Base-by-base conservation (phyloP, 352 stramenopile species). In the Globisporangium paddicum region DNA sequence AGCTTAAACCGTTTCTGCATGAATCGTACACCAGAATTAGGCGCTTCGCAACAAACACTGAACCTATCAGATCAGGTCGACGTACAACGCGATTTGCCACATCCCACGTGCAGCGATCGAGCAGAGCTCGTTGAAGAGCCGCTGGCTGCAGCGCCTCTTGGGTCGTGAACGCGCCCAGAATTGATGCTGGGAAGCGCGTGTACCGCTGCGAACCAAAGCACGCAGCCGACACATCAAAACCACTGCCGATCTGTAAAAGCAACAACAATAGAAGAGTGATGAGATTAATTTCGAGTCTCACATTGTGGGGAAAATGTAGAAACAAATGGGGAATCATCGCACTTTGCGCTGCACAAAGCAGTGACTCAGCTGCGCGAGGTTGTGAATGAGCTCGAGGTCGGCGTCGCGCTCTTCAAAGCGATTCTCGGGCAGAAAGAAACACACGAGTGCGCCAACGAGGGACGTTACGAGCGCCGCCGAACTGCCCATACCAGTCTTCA, bases 401-500 rank as follows among this genome's bases (percentile, higher is more conserved):
- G 50, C 60, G 18, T 66, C 28, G 18, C 42, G 13, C 16, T 65
- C 46, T 18, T 75, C 26, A 23, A 79, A 66, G 9, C 28, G 42
- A 14, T 60, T 55, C 2, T 44, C 51, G 13, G 77, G 76, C 26
- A 95, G 60, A 60, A 98, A 98, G 54, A 89, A 97, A 7, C 69
- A 45, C 9, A 97, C 55, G 16, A 98, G 63, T 8, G 86, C 86
- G 9, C 88, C 95, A 26, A 98, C 93, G 9, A 99, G 74, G 62
- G 90, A 98, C 13, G 95, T 98, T 30, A 98, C 89, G 13, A 99
- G 84, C 25, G 96, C 96, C 0, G 96, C 96, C 23, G 90, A 98
- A 60, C 90, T 98, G 34, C 96, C 96, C 71, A 99, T 88, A 0
- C 96, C 96, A 13, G 96, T 99, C 73, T 99, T 99, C 23, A 91